Evolutionary conservation across 768 basidiomycete species (phyloP).

Genomic region (Pulveroboletus sp.): DNA sequence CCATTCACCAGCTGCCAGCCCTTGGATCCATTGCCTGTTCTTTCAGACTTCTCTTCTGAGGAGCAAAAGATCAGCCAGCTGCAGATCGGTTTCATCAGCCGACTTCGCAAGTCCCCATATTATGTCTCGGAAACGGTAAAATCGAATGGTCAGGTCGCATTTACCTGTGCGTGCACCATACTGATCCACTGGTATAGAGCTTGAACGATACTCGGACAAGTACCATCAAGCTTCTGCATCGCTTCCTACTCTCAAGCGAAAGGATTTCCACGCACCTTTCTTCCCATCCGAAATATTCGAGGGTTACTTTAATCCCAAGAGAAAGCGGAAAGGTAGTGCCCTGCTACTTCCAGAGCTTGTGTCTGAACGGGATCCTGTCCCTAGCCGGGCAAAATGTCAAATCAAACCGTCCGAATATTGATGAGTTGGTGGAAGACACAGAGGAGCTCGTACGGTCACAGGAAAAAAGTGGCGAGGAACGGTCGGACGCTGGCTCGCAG

Average conservation of each 20-base stretch:
- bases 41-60: constrained; percentile 61
- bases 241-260: constrained; percentile 66
- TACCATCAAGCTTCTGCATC: constrained; percentile 61
- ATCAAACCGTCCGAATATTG: constrained; percentile 55
- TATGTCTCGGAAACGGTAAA: constrained; percentile 71
- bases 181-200: constrained; percentile 41
- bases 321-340: constrained; percentile 49
- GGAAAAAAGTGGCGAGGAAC: constrained; percentile 72
- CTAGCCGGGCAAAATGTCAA: constrained; percentile 30
- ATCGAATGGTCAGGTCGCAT: constrained; percentile 46
- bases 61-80: constrained; percentile 65
- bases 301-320: constrained; percentile 73
- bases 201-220: constrained; percentile 83
- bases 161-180: neutral
- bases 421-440: constrained; percentile 63
- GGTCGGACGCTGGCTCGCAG: constrained; percentile 66
- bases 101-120: constrained; percentile 70
- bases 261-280: constrained; percentile 70
- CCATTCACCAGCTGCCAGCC: constrained; percentile 41
- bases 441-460: constrained; percentile 53
- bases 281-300: constrained; percentile 79
- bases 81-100: constrained; percentile 63
- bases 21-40: constrained; percentile 60
- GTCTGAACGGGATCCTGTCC: neutral
- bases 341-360: neutral